Evolutionary conservation across 371 early-diverging fungal species (phyloP).

Genomic region (Circinella minor): DNA sequence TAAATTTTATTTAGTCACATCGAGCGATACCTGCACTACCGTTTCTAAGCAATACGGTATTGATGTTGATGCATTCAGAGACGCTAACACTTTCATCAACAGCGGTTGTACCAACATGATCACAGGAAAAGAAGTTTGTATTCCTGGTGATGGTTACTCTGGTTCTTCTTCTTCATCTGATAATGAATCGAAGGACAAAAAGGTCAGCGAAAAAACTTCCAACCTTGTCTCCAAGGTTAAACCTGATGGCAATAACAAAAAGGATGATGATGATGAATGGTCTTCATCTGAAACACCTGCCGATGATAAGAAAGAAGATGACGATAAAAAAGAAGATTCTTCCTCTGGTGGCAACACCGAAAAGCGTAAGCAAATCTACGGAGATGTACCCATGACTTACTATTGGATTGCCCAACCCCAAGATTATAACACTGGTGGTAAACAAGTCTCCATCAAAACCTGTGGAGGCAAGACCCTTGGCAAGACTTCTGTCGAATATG

Average conservation of each 20-base stretch:
- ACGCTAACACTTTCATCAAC: conserved; percentile 24
- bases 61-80: conserved; percentile 17
- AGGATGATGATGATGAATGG: conserved; percentile 18
- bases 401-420: conserved; percentile 36
- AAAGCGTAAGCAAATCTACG: conserved; percentile 20
- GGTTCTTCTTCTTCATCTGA: background rate
- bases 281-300: conserved; percentile 2
- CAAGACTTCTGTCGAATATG: conserved; percentile 24
- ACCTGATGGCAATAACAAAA: background rate
- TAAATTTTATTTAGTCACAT: conserved; percentile 13
- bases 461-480: conserved; percentile 34
- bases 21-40: conserved; percentile 28
- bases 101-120: conserved; percentile 30
- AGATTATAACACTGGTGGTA: conserved; percentile 25
- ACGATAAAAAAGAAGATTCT: conserved; percentile 11
- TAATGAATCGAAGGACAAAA: conserved; percentile 9
- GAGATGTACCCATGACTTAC: conserved; percentile 25
- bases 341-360: conserved; percentile 12
- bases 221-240: conserved; percentile 13
- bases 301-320: conserved; percentile 9
- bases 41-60: conserved; percentile 30
- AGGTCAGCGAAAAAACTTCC: conserved; percentile 10
- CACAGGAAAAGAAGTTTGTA: conserved; percentile 28
- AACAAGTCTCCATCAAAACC: conserved; percentile 27
- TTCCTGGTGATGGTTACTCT: conserved; percentile 9